These are phyloP conservation scores for Neurospora terricola DNA, from an alignment of 495 filamentous ascomycete genomes.

Conservation along the genomic window DNA sequence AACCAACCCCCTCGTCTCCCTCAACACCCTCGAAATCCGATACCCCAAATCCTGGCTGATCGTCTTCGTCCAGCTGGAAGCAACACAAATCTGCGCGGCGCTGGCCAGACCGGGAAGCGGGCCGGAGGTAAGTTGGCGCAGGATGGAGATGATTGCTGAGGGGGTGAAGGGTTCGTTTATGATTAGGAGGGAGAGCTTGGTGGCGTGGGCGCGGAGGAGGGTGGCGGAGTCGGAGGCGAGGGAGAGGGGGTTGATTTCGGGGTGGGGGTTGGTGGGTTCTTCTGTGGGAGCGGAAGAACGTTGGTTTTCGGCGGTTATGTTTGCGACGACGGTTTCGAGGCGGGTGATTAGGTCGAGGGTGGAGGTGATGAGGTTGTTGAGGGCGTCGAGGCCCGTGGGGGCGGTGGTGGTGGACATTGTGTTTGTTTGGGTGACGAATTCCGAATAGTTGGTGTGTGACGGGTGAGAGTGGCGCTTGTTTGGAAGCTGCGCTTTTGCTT, in stretches of 20 bases:
- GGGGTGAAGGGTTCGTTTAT: slow-evolving; percentile 79
- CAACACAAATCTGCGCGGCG: slow-evolving; percentile 52
- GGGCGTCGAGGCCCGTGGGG: slow-evolving; percentile 9
- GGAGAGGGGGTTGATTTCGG: slow-evolving; percentile 14
- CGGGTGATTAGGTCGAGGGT: slow-evolving; percentile 23
- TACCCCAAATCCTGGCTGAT: slow-evolving; percentile 48
- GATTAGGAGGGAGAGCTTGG: slow-evolving; percentile 75
- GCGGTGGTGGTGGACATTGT: slow-evolving; percentile 4
- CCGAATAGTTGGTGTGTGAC: too few relatives aligned
- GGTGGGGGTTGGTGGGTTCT: background rate
- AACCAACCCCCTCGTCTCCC: slow-evolving; percentile 35
- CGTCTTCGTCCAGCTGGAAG: slow-evolving; percentile 46
- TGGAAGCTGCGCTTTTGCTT: too few relatives aligned
- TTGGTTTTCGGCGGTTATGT: slow-evolving; percentile 11
- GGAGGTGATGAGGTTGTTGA: slow-evolving; percentile 14
- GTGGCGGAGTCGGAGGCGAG: slow-evolving; percentile 56
- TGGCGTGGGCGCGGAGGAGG: slow-evolving; percentile 69
- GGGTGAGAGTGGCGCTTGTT: too few relatives aligned
- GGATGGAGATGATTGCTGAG: slow-evolving; percentile 55
- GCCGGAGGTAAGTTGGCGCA: slow-evolving; percentile 54
- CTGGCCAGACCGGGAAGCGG: slow-evolving; percentile 63
- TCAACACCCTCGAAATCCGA: slow-evolving; percentile 34
- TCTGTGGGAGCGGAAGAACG: background rate
- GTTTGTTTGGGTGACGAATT: too few relatives aligned
- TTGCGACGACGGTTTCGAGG: slow-evolving; percentile 26